Evolutionary conservation across 2,329 filamentous ascomycete species (phyloP), one percentile per base, ranked within the genome.

Genomic region (Beauveria caledonica): DNA sequence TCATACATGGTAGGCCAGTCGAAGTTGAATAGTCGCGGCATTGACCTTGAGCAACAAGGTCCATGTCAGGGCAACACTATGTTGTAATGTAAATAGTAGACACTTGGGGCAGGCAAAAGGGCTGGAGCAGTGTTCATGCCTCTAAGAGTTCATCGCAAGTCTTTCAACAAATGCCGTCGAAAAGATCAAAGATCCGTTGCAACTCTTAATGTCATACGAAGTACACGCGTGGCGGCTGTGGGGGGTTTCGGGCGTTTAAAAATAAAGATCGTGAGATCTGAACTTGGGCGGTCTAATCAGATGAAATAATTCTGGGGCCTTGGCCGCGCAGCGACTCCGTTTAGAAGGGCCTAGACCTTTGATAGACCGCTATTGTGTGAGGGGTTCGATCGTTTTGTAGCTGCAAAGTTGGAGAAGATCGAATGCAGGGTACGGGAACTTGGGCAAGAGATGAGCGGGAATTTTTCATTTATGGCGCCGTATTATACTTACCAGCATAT

Each of bases 261-360:
- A 53, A 36, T 36, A 39, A 57, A 42, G 60, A 61, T 61, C 60
- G 53, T 57, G 53, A 57, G 60, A 61, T 61, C 60, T 45, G 13
- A 33, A 17, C 27, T 52, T 13, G 55, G 53, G 27, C 27, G 60
- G 39, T 49, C 29, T 27, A 36, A 49, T 13, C 19, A 21, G 17
- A 17, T 49, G 13, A 42, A 23, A 36, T 39, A 53, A 60, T 48
- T 59, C 49, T 53, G 48, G 57, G 49, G 57, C 57, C 19, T 21
- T 27, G 40, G 48, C 42, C 48, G 39, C 36, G 46, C 46, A 58
- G 48, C 40, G 40, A 59, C 58, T 60, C 58, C 50, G 58, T 55
- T 60, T 50, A 59, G 46, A 59, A 53, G 46, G 57, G 57, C 44
- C 57, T n/a, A 53, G 48, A 15, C 57, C 27, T 44, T 52, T 7